phyloP scores from a whole-genome alignment of 306 rosid species.

The Trifolium dubium region DNA sequence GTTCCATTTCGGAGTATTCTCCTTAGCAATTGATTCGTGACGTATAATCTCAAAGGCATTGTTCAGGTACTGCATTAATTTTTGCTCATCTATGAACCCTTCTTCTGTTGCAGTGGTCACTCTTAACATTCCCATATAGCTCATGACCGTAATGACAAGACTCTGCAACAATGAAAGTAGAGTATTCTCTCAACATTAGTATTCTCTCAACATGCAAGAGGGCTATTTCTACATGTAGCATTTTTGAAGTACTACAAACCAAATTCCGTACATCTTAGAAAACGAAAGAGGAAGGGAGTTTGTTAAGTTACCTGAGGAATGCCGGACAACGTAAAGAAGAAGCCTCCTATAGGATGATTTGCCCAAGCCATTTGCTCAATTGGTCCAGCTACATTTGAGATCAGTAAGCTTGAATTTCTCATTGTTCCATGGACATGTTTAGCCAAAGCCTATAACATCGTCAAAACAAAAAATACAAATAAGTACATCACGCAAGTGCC shows the following conservation, averaged over 20 bases:
- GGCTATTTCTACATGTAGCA: background rate
- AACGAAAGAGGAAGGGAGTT: background rate
- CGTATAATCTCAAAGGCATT: slow-evolving; percentile 19
- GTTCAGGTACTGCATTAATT: slow-evolving; percentile 4
- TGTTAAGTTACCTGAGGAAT: slow-evolving; percentile 19
- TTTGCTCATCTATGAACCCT: slow-evolving; percentile 32
- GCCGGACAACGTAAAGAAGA: slow-evolving; percentile 24
- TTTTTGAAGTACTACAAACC: background rate
- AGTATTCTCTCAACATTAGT: background rate
- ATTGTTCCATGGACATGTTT: background rate
- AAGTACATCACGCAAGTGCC: background rate
- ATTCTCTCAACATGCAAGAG: background rate
- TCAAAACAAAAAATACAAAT: background rate
- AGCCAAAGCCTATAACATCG: slow-evolving; percentile 12
- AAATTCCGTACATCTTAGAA: background rate
- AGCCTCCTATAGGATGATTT: slow-evolving; percentile 32
- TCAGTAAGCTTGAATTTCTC: slow-evolving; percentile 6
- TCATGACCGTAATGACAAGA: slow-evolving; percentile 24
- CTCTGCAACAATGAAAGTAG: slow-evolving; percentile 14
- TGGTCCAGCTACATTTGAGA: slow-evolving; percentile 32
- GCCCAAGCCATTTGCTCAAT: slow-evolving; percentile 32
- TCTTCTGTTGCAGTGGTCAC: slow-evolving; percentile 17
- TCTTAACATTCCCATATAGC: slow-evolving; percentile 40
- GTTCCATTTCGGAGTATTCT: slow-evolving; percentile 12
- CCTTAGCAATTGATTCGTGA: slow-evolving; percentile 15